Base-by-base conservation (phyloP, 2,329 filamentous ascomycete genomes). In the Raffaelea deltoideospora region DNA sequence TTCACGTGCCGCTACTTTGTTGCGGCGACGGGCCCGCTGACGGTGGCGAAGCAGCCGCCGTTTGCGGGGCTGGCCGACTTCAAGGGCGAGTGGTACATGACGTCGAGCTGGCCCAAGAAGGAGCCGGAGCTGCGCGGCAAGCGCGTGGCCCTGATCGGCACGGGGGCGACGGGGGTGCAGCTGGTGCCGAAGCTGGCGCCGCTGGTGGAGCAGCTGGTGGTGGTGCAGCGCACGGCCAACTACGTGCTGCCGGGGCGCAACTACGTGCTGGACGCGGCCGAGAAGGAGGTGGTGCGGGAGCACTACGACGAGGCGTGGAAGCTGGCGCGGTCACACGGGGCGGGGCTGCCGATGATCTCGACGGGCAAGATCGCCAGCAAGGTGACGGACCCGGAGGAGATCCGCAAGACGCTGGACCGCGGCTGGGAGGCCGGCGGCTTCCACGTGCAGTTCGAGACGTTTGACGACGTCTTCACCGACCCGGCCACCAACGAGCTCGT, bases 101-200 rank as follows among this genome's bases (percentile, higher is more conserved):
- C 76, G 1, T 75, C 79, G 45, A 78, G 76, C 57, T 45, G 44
- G 43, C 40, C 40, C 10, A 31, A 33, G 0, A 59, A 78, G 37
- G 64, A 75, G 32, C 58, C 81, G 24, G 70, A 84, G 48, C 80
- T 79, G 51, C 54, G 61, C 4, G 62, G 65, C 51, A 84, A 86
- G 55, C 70, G 72, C 26, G 62, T 88, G 17, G 67, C 82, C 31
- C 63, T 88, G 38, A 72, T 90, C 43, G 83, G 83, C 13, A 79
- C 71, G 14, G 84, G 84, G 4, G 83, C 84, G 2, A 92, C 84
- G 0, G 78, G 83, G 5, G 59, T 88, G 32, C 90, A 83, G 0
- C 63, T 92, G 1, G 52, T 90, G 2, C 84, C 84, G 1, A 69
- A 65, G 33, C 57, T 92, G 34, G 71, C 74, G 0, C 59, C 80